Evolutionary conservation across 176 grass and related monocot species (phyloP).

Genomic region (Hordeum marinum): DNA sequence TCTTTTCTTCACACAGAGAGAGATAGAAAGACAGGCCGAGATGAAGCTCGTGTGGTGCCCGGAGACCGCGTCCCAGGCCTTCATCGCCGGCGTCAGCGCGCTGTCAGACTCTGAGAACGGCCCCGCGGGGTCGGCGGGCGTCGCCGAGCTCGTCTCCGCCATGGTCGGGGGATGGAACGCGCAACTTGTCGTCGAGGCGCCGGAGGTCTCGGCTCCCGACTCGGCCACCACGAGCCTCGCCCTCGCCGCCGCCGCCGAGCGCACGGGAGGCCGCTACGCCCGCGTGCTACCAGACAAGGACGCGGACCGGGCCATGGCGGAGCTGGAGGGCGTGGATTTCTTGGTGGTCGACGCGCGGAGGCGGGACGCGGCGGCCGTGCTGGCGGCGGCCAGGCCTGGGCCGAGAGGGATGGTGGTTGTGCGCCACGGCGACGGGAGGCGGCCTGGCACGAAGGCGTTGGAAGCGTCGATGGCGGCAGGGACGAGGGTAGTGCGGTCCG

Average conservation of each 20-base stretch:
- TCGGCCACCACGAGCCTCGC: conserved; percentile 28
- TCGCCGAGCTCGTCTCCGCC: conserved; percentile 61
- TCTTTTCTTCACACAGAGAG: background rate
- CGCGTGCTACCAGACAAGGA: conserved; percentile 13
- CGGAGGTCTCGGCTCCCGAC: background rate
- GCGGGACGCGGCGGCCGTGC: conserved; percentile 31
- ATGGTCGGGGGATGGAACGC: conserved; percentile 73
- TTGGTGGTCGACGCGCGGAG: conserved; percentile 56
- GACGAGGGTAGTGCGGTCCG: conserved; percentile 55
- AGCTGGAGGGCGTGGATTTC: conserved; percentile 58
- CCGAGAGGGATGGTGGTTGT: conserved; percentile 74
- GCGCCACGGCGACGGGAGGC: conserved; percentile 28
- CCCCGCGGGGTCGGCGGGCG: background rate
- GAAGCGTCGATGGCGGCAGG: conserved; percentile 33
- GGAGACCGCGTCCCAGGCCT: conserved; percentile 54
- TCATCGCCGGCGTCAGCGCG: conserved; percentile 48
- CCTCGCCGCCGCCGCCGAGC: conserved; percentile 27
- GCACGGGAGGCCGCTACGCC: conserved; percentile 29
- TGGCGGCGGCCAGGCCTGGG: conserved; percentile 53
- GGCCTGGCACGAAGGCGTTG: background rate
- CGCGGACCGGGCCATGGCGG: conserved; percentile 35
- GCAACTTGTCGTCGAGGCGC: conserved; percentile 66
- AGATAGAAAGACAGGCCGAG: background rate
- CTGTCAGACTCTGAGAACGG: background rate
- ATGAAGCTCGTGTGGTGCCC: conserved; percentile 69